Percentiles rank a stretch among this genome's conserved stretches.
Evolutionary conservation across 768 basidiomycete species (phyloP).

Genomic region (Podaxis sp.): DNA sequence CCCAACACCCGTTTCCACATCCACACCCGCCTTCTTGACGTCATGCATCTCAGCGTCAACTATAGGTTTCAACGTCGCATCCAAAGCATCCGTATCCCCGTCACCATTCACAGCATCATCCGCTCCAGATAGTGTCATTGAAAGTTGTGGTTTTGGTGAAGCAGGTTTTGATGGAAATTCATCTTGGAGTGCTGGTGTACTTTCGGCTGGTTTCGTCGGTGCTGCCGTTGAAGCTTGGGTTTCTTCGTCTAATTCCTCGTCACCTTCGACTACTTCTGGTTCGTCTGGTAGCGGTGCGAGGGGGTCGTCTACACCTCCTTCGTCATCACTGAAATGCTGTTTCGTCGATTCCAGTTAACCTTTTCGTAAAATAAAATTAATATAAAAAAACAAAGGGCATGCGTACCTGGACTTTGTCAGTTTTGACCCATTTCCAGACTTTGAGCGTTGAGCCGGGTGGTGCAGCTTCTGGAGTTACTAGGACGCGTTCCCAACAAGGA

Average conservation of each 20-base stretch:
- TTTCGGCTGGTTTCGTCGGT: conserved; percentile 39
- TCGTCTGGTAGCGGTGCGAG: conserved; percentile 79
- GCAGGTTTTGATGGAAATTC: conserved; percentile 55
- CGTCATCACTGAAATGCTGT: conserved; percentile 88
- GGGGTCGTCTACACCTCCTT: conserved; percentile 76
- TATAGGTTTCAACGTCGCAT: conserved; percentile 56
- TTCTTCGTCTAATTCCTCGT: conserved; percentile 79
- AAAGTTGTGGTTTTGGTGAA: conserved; percentile 66
- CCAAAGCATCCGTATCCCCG: conserved; percentile 42
- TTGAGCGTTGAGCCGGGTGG: conserved; percentile 59
- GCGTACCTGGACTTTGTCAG: conserved; percentile 73
- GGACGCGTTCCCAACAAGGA: conserved; percentile 81
- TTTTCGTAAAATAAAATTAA: neutral
- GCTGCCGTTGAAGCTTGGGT: conserved; percentile 38
- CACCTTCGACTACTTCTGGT: conserved; percentile 71
- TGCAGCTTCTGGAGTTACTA: conserved; percentile 60
- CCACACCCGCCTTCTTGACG: conserved; percentile 37
- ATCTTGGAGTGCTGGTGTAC: conserved; percentile 29
- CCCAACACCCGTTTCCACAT: conserved; percentile 40
- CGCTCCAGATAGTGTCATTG: conserved; percentile 46
- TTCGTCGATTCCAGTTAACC: neutral
- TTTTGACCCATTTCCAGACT: conserved; percentile 78
- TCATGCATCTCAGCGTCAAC: conserved; percentile 41
- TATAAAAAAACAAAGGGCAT: neutral
- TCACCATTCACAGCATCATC: conserved; percentile 27